phyloP scores from a whole-genome alignment of 768 basidiomycete species.

The Dacryopinax spathularia region DNA sequence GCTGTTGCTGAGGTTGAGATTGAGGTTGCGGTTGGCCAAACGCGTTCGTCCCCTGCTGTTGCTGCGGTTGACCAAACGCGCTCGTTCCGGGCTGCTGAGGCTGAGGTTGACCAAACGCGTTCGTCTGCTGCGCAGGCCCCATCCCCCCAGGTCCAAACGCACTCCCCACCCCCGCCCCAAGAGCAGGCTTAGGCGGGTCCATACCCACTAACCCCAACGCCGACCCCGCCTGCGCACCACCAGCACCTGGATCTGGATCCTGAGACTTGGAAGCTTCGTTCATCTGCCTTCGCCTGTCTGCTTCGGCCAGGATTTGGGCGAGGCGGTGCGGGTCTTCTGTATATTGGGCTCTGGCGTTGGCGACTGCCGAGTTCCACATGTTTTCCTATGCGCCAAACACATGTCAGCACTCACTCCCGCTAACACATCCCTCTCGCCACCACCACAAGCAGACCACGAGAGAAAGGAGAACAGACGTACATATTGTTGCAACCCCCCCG shows the following conservation, averaged over 20 bases:
- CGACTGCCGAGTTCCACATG: neutral
- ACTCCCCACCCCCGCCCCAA: no score
- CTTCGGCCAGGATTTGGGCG: neutral
- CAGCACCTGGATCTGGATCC: neutral
- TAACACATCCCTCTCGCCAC: no score
- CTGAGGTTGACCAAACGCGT: neutral
- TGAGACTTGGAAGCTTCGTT: neutral
- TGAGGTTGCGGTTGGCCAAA: neutral
- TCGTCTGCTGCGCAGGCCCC: neutral
- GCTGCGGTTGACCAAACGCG: neutral
- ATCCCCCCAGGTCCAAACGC: neutral
- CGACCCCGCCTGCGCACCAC: neutral
- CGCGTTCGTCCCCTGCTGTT: neutral
- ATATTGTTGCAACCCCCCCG: neutral
- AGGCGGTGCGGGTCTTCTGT: neutral
- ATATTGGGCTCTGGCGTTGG: neutral
- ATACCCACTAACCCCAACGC: neutral
- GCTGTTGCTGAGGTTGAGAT: no score
- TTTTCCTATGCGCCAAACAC: neutral
- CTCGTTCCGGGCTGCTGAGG: neutral
- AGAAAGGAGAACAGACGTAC: neutral
- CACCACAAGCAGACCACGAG: no score
- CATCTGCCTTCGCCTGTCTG: neutral
- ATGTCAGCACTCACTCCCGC: no score
- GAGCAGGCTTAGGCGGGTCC: neutral